Evolutionary conservation across 495 filamentous ascomycete genomes (phyloP), one percentile per base, ranked within the genome.

Genomic region (Penicillium lagena): DNA sequence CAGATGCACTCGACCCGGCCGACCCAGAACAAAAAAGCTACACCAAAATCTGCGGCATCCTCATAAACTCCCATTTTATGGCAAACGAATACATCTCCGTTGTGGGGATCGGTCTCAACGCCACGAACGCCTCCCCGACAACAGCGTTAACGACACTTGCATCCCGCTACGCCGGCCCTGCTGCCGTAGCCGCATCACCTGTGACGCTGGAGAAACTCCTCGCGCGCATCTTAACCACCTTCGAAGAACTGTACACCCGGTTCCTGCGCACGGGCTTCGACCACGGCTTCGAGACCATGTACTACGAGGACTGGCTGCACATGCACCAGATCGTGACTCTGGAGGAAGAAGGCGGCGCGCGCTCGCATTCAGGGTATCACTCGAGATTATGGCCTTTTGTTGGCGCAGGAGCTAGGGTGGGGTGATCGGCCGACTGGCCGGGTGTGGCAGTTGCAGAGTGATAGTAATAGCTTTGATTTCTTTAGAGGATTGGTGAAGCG

Each of bases 391-490:
- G 93, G 94, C 2, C 68, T 96, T 52, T 60, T 99, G 50, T 72
- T 81, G 44, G 91, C 82, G 1, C 85, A 95, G 60, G 93, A 95
- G 69, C 52, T 96, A 40, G 81, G 76, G 3, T 80, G 70, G 69
- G 77, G 85, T 35, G 88, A 86, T 52, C 64, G 80, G 47, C 60
- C 70, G 1, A 96, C 88, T 9, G 90, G 91, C 1, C 83, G 77
- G 61, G 71, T 85, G 35, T 90, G 81, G 75, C 79, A 84, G 58
- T 67, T 98, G 64, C 90, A 96, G 70, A 96, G 87, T 63, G 93
- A 99, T 55, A 89, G 89, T 57, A 99, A 99, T 56, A 95, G 89
- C 67, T 99, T 99, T 71, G 94, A 99, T 69, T 99, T 96, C 68
- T 91, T 96, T 64, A 83, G 75, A 59, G 93, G 93, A 0, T 60